Evolutionary conservation across 345 rosid genomes (phyloP).

Genomic region (Gossypium turneri): DNA sequence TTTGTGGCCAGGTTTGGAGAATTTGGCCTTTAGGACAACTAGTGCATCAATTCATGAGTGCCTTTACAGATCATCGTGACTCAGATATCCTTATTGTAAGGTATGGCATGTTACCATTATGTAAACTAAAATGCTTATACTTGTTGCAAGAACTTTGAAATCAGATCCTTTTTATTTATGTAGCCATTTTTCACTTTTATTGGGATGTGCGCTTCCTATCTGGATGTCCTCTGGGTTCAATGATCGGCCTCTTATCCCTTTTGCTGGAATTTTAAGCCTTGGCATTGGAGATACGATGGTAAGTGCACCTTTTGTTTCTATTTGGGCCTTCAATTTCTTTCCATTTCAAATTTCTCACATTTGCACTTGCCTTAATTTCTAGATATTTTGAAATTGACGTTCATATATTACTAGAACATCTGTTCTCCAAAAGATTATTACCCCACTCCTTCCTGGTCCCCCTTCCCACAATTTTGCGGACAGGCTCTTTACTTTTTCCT

Average conservation of each 20-base stretch:
- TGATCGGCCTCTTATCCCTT: constrained; percentile 90
- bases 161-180: constrained; percentile 15
- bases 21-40: constrained; percentile 78
- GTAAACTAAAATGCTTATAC: constrained; percentile 9
- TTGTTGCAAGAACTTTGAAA: constrained; percentile 8
- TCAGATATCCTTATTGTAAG: constrained; percentile 92
- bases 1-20: constrained; percentile 70
- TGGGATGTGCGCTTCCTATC: constrained; percentile 97
- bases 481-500: not conserved
- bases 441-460: not conserved
- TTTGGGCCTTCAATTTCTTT: not conserved
- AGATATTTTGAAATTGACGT: not conserved
- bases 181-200: constrained; percentile 87
- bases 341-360: not conserved
- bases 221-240: constrained; percentile 96
- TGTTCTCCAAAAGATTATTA: not conserved
- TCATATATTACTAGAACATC: not conserved
- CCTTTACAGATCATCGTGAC: constrained; percentile 96
- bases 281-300: constrained; percentile 99
- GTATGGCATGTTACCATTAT: constrained; percentile 26
- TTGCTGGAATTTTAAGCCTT: constrained; percentile 96
- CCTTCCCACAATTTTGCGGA: not conserved
- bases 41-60: constrained; percentile 82
- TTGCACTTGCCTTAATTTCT: not conserved
- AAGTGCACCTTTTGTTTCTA: constrained; percentile 21